Conservation (phyloP, 148 eudicot genomes). For the Diospyros lotus region DNA sequence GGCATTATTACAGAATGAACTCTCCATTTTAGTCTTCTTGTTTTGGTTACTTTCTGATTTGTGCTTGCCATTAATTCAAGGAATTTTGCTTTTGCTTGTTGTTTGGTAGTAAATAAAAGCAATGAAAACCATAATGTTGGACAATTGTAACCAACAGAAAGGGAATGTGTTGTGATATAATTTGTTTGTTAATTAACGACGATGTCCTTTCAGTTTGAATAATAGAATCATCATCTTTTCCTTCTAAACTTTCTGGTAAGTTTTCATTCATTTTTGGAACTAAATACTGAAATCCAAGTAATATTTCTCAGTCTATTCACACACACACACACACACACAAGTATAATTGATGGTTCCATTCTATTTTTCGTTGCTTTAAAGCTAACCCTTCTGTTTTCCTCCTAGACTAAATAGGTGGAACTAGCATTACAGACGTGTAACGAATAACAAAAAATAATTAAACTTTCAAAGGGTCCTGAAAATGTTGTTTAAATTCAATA, state of each 20-base stretch:
- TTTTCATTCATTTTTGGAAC: neutral
- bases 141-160: neutral
- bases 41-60: conserved; percentile 15
- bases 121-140: neutral
- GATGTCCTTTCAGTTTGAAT: neutral
- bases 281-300: neutral
- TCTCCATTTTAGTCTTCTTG: neutral
- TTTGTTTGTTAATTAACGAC: neutral
- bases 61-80: conserved; percentile 23
- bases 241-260: neutral
- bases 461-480: too few species aligned
- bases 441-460: too few species aligned
- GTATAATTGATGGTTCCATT: neutral
- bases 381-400: neutral
- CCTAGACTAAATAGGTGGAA: too few species aligned
- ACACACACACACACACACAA: too few species aligned
- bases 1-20: neutral
- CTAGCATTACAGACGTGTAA: too few species aligned
- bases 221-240: neutral
- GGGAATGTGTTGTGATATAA: neutral
- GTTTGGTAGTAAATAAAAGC: neutral
- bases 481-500: neutral
- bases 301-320: neutral
- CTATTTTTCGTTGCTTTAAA: neutral
- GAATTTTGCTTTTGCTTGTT: neutral